phyloP scores from a whole-genome alignment of 495 filamentous ascomycete genomes.

The Sabuloglossum arenarium region DNA sequence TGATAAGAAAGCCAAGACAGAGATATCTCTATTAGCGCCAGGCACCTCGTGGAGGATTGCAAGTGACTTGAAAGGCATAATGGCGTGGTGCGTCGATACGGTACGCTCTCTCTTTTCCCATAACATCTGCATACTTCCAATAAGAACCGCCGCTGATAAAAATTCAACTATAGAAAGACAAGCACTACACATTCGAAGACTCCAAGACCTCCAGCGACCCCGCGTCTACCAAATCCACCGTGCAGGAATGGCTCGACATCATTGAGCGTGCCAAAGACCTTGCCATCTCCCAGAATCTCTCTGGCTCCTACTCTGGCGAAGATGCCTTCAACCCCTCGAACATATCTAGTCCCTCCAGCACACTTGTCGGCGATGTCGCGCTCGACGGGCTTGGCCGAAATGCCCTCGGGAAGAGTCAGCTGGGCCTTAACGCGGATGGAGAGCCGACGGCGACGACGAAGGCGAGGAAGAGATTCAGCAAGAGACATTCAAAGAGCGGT shows the following conservation, averaged over 20 bases:
- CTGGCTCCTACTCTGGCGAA: conserved; percentile 44
- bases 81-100: conserved; percentile 82
- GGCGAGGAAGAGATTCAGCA: conserved; percentile 65
- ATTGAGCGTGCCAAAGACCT: conserved; percentile 67
- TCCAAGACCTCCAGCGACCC: conserved; percentile 31
- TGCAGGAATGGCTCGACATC: conserved; percentile 73
- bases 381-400: background rate
- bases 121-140: background rate
- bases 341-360: conserved; percentile 57
- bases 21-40: conserved; percentile 55
- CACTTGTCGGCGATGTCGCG: conserved; percentile 30
- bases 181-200: conserved; percentile 88
- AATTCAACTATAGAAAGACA: conserved; percentile 41
- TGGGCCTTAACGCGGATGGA: conserved; percentile 16
- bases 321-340: conserved; percentile 47
- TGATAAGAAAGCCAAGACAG: conserved; percentile 85
- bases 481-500: conserved; percentile 75
- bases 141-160: background rate
- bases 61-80: conserved; percentile 62
- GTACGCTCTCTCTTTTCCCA: conserved; percentile 38
- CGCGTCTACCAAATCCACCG: conserved; percentile 26
- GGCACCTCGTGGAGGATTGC: conserved; percentile 60
- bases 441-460: conserved; percentile 23
- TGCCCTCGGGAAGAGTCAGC: conserved; percentile 31
- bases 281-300: conserved; percentile 45